A percentile compares a stretch with the other conserved stretches of the same genome.
Evolutionary conservation across 495 filamentous ascomycete genomes (phyloP).

Genomic region (Lineolata rhizophorae): DNA sequence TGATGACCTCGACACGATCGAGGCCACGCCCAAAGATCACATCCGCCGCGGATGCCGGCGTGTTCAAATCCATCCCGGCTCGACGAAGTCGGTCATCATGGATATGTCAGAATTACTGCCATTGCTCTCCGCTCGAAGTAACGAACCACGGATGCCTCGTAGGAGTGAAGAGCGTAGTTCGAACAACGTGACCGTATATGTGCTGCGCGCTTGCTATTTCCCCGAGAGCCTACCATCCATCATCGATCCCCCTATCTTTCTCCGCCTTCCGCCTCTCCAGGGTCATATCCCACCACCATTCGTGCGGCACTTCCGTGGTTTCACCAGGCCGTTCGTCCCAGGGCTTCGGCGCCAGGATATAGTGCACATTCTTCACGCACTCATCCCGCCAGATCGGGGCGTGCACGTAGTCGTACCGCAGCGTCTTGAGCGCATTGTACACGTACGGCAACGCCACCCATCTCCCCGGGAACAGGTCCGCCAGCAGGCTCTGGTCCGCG

Average conservation of each 20-base stretch:
- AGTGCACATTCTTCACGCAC: slow-evolving; percentile 59
- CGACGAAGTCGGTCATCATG: no score
- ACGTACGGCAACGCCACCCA: slow-evolving; percentile 59
- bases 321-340: slow-evolving; percentile 42
- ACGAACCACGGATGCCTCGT: no score
- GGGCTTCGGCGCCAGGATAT: slow-evolving; percentile 59
- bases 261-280: slow-evolving; percentile 28
- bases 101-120: no score
- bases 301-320: slow-evolving; percentile 28
- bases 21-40: no score
- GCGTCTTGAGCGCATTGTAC: slow-evolving; percentile 68
- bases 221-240: slow-evolving; percentile 23
- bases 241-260: slow-evolving; percentile 19
- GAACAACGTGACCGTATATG: no score
- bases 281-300: slow-evolving; percentile 45
- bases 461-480: slow-evolving; percentile 37
- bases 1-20: no score
- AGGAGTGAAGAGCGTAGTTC: no score
- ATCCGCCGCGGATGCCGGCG: no score
- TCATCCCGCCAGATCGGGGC: slow-evolving; percentile 53
- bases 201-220: no score
- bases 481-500: slow-evolving; percentile 52
- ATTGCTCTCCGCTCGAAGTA: no score
- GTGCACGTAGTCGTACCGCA: slow-evolving; percentile 48
- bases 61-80: no score